A percentile compares a stretch with the other conserved stretches of the same genome.
These are phyloP conservation scores for Fraxinus pennsylvanica DNA, from an alignment of 257 asterid genomes.

Conservation along the genomic window DNA sequence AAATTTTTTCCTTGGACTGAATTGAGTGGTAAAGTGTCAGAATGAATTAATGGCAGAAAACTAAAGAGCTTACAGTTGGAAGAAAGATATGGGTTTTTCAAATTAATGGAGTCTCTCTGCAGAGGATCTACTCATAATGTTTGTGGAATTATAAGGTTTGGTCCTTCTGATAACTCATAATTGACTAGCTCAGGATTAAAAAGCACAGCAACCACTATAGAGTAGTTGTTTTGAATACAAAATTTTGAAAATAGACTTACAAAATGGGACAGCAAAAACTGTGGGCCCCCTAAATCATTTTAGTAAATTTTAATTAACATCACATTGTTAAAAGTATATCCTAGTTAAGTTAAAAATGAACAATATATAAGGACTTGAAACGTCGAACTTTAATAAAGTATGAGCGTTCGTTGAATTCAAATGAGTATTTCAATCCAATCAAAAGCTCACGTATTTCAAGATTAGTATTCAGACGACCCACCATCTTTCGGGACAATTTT, in stretches of 20 bases:
- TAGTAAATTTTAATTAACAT: conserved; percentile 30
- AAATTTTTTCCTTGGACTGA: conserved; percentile 45
- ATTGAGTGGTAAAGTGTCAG: conserved; percentile 71
- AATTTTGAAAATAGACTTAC: conserved; percentile 31
- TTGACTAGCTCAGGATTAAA: conserved; percentile 38
- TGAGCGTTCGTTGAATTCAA: too few species aligned
- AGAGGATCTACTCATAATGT: conserved; percentile 66
- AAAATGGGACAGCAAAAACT: conserved; percentile 35
- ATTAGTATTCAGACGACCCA: too few species aligned
- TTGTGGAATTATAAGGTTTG: conserved; percentile 50
- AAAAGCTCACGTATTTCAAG: too few species aligned
- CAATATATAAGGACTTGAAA: too few species aligned
- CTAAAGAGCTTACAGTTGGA: conserved; percentile 30
- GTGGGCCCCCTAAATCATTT: conserved; percentile 61
- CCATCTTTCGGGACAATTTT: too few species aligned
- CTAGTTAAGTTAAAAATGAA: too few species aligned
- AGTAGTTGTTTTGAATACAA: conserved; percentile 38
- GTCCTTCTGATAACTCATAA: conserved; percentile 47
- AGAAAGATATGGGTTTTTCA: conserved; percentile 40
- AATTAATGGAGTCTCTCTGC: conserved; percentile 38
- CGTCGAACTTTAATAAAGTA: too few species aligned
- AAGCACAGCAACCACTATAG: conserved; percentile 27
- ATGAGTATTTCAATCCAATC: too few species aligned
- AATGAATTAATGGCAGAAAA: conserved; percentile 28
- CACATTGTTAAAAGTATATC: not conserved